phyloP scores from a whole-genome alignment of 73 alveolate genomes.

The Blepharisma stoltei region DNA sequence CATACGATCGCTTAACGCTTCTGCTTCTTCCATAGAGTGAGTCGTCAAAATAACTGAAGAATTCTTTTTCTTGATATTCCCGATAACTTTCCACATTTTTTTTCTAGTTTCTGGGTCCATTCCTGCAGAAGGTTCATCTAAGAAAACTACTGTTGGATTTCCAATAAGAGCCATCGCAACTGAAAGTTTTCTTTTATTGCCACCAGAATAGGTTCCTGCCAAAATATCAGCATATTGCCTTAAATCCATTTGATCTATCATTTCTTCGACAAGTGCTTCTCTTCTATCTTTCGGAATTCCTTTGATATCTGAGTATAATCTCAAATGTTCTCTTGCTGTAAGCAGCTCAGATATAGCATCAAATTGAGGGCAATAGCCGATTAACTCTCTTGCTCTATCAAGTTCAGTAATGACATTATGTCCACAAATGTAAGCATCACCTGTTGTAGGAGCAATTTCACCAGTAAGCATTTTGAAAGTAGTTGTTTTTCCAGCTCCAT shows the following conservation, averaged over 20 bases:
- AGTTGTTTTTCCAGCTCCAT: constrained; percentile 99
- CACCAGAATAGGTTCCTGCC: constrained; percentile 93
- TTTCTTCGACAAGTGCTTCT: constrained; percentile 62
- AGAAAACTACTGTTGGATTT: constrained; percentile 97
- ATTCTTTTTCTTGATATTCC: constrained; percentile 87
- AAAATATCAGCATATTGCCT: constrained; percentile 67
- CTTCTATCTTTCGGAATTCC: constrained; percentile 79
- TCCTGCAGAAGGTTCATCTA: constrained; percentile 99
- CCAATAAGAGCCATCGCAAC: constrained; percentile 99
- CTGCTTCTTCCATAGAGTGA: constrained; percentile 98
- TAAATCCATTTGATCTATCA: constrained; percentile 84
- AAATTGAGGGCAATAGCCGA: constrained; percentile 98
- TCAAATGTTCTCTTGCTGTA: constrained; percentile 94
- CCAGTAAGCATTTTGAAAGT: constrained; percentile 94
- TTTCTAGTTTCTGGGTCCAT: constrained; percentile 98
- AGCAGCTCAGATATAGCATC: constrained; percentile 91
- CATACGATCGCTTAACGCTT: constrained; percentile 83
- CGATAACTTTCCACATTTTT: constrained; percentile 97
- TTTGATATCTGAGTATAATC: constrained; percentile 88
- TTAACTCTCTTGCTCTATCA: constrained; percentile 78
- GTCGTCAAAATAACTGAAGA: constrained; percentile 87
- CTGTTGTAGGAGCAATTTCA: constrained; percentile 81
- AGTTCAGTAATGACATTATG: constrained; percentile 68
- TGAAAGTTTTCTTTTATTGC: constrained; percentile 95
- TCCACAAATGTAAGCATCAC: constrained; percentile 84